These are phyloP conservation scores for Fusarium sambucinum DNA, from an alignment of 2,329 filamentous ascomycete genomes.

Conservation along the genomic window DNA sequence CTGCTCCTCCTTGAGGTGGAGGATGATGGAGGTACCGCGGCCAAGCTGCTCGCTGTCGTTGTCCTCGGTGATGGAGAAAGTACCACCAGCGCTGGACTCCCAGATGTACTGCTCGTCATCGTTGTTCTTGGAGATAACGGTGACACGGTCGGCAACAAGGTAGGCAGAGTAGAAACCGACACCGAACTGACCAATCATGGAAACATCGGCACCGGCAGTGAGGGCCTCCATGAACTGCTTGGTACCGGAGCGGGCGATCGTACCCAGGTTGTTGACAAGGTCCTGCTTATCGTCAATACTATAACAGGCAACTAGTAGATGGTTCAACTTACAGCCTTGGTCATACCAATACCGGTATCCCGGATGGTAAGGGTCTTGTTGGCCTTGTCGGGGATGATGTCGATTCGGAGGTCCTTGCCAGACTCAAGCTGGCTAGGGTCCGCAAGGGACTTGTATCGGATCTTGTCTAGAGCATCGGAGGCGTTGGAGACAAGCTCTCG, in stretches of 20 bases:
- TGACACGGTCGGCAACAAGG: conserved; percentile 97
- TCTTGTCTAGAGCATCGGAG: conserved; percentile 99
- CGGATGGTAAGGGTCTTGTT: conserved; percentile 97
- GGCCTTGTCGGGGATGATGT: conserved; percentile 98
- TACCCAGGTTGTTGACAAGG: conserved; percentile 99
- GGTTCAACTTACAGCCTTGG: conserved; percentile 87
- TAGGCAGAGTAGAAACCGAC: conserved; percentile 99
- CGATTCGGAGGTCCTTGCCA: conserved; percentile 97
- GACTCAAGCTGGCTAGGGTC: conserved; percentile 97
- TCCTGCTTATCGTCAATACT: conserved; percentile 66
- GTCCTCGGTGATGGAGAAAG: conserved; percentile 92
- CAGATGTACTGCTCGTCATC: conserved; percentile 99
- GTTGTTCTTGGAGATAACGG: conserved; percentile 98
- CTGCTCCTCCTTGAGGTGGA: conserved; percentile 99
- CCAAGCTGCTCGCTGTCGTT: conserved; percentile 91
- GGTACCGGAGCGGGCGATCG: conserved; percentile 97
- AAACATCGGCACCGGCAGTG: conserved; percentile 97
- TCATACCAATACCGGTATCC: conserved; percentile 99
- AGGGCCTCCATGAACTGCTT: conserved; percentile 99
- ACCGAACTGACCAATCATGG: conserved; percentile 99
- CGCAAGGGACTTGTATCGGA: conserved; percentile 97
- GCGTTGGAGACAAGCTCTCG: conserved; percentile 98
- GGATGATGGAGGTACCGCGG: conserved; percentile 97
- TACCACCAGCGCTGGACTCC: conserved; percentile 97
- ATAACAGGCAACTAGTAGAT: not conserved